phyloP scores from a whole-genome alignment of 2,329 filamentous ascomycete genomes.

The Colletotrichum destructivum region DNA sequence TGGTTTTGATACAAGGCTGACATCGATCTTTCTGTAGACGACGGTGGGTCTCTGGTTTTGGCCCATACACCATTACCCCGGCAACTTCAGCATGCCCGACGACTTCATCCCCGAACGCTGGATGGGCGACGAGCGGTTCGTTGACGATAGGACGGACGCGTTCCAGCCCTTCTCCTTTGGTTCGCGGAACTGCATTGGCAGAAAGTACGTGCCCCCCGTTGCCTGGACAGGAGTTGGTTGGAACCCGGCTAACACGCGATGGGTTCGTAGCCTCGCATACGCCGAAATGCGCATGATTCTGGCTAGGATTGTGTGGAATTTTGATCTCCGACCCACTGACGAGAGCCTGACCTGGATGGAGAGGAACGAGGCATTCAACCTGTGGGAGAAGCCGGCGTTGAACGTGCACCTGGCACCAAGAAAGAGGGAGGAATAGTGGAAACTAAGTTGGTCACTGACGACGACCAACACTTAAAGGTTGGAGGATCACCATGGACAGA shows the following conservation, averaged over 20 bases:
- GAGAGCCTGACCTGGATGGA: conserved; percentile 54
- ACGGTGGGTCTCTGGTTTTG: too few relatives aligned
- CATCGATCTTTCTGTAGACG: too few relatives aligned
- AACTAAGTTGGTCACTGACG: too few relatives aligned
- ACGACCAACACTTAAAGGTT: too few relatives aligned
- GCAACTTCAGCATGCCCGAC: conserved; percentile 60
- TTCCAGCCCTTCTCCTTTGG: conserved; percentile 50
- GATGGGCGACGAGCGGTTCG: conserved; percentile 45
- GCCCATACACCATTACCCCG: neutral
- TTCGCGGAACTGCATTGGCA: conserved; percentile 50
- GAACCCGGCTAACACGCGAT: too few relatives aligned
- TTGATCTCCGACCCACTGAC: conserved; percentile 57
- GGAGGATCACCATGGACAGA: too few relatives aligned
- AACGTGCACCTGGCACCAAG: neutral
- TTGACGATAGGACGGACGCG: conserved; percentile 43
- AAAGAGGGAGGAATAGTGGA: neutral
- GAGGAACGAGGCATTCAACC: neutral
- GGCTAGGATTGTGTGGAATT: conserved; percentile 60
- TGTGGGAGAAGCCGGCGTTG: conserved; percentile 9
- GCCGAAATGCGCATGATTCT: conserved; percentile 64
- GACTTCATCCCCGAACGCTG: conserved; percentile 61
- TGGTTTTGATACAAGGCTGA: too few relatives aligned
- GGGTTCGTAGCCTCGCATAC: conserved; percentile 55
- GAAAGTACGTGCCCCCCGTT: conserved; percentile 46
- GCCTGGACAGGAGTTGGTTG: too few relatives aligned